Conservation (phyloP, 192 early-diverging fungal species). For the Entomortierella lignicola region DNA sequence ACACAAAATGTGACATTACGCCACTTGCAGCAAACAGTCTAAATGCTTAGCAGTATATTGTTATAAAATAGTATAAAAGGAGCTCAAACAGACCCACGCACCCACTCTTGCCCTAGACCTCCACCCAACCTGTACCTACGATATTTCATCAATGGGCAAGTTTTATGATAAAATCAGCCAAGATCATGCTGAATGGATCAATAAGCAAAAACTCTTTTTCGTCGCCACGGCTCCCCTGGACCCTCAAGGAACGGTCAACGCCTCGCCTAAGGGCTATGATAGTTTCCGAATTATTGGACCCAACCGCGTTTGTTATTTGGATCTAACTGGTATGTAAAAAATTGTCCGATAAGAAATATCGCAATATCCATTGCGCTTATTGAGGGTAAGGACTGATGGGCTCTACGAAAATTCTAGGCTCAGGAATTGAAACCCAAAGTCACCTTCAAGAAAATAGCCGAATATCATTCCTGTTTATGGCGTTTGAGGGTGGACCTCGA, state of each 20-base stretch:
- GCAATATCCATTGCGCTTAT: no score
- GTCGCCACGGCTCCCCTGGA: conserved; percentile 62
- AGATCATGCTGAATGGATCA: conserved; percentile 59
- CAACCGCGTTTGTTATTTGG: no score
- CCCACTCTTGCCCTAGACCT: no score
- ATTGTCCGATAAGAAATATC: no score
- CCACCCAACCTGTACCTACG: no score
- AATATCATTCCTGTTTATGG: conserved; percentile 72
- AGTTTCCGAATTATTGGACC: conserved; percentile 56
- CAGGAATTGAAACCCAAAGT: conserved; percentile 67
- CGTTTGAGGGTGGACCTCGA: conserved; percentile 73
- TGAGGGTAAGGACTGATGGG: no score
- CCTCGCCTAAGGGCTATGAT: conserved; percentile 69
- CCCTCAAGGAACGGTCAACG: conserved; percentile 61
- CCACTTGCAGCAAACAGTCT: no score
- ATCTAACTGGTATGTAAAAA: no score
- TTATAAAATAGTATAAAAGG: no score
- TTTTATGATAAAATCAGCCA: conserved; percentile 56
- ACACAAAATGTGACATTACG: no score
- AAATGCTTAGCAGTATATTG: no score
- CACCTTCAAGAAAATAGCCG: conserved; percentile 71
- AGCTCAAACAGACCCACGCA: no score
- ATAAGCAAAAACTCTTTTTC: conserved; percentile 66
- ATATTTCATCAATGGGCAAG: conserved; percentile 47
- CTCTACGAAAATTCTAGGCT: conserved; percentile 33